A percentile compares a stretch with the other conserved stretches of the same genome.
Conservation (phyloP, 768 basidiomycete genomes). For the Pleurotus platypus region DNA sequence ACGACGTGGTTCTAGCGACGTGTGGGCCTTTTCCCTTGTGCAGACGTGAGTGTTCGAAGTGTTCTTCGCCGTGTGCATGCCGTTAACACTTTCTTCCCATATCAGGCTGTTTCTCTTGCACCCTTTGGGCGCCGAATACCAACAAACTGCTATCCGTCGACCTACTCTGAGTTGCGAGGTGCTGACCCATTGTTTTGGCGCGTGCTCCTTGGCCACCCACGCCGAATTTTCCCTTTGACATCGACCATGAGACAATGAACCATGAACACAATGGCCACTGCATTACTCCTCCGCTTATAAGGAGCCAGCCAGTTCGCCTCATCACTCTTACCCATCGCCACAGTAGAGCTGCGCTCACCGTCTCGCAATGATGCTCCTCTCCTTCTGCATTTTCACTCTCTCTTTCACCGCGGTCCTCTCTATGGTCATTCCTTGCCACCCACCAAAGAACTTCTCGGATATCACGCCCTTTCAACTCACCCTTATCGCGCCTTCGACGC, state of each 20-base stretch:
- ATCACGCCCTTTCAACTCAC: not conserved
- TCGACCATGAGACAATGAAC: not conserved
- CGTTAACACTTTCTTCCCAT: no score
- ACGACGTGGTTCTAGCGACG: no score
- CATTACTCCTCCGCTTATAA: not conserved
- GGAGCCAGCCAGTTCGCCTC: not conserved
- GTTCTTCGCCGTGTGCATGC: no score
- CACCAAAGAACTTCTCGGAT: not conserved
- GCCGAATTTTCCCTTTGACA: no score
- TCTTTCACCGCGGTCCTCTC: not conserved
- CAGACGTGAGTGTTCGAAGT: no score
- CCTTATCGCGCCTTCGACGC: not conserved
- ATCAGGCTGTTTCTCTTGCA: no score
- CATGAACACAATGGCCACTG: not conserved
- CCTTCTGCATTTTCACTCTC: not conserved
- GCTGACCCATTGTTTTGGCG: no score
- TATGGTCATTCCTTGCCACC: constrained; percentile 6
- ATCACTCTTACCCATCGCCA: not conserved
- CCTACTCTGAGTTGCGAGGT: no score
- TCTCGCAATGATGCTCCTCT: not conserved
- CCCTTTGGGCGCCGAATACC: no score
- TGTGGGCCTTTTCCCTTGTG: no score
- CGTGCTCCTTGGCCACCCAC: no score
- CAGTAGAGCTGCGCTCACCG: constrained; percentile 1
- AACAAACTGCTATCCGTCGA: no score